phyloP scores from a whole-genome alignment of 2,329 filamentous ascomycete genomes.

The Aspergillus jensenii region DNA sequence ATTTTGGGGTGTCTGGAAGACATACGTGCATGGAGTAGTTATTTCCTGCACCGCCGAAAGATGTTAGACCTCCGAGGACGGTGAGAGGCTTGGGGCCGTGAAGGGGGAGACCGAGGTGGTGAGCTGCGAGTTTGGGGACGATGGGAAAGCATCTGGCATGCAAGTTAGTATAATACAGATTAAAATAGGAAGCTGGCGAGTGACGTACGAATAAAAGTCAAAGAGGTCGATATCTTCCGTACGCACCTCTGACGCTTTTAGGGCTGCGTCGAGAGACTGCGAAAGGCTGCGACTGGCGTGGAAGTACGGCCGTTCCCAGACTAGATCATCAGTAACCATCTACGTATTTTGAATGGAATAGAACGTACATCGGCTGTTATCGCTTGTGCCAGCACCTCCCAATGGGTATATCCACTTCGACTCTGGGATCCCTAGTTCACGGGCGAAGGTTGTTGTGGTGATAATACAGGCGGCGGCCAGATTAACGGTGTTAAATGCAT shows the following conservation, averaged over 20 bases:
- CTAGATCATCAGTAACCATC: conserved; percentile 31
- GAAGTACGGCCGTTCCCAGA: conserved; percentile 63
- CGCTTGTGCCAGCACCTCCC: conserved; percentile 62
- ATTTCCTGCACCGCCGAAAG: conserved; percentile 69
- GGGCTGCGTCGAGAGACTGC: conserved; percentile 55
- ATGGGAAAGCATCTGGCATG: conserved; percentile 64
- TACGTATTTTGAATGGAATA: neutral
- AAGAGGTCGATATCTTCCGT: conserved; percentile 58
- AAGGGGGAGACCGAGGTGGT: conserved; percentile 58
- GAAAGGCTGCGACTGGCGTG: conserved; percentile 60
- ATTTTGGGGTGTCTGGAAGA: neutral
- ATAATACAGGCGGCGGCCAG: conserved; percentile 61
- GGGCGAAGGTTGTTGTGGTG: conserved; percentile 58
- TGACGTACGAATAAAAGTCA: conserved; percentile 62
- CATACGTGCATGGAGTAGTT: conserved; percentile 68
- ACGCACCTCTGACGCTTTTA: conserved; percentile 49
- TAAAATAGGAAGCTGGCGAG: conserved; percentile 5
- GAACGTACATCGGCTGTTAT: conserved; percentile 54
- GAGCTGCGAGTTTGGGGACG: conserved; percentile 64
- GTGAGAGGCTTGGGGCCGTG: conserved; percentile 55
- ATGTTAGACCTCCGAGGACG: conserved; percentile 64
- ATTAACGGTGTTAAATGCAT: conserved; percentile 70
- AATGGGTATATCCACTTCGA: conserved; percentile 64
- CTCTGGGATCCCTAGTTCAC: conserved; percentile 54
- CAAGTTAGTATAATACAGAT: neutral